phyloP scores from a whole-genome alignment of 495 filamentous ascomycete species.

The Annulohypoxylon maeteangense region DNA sequence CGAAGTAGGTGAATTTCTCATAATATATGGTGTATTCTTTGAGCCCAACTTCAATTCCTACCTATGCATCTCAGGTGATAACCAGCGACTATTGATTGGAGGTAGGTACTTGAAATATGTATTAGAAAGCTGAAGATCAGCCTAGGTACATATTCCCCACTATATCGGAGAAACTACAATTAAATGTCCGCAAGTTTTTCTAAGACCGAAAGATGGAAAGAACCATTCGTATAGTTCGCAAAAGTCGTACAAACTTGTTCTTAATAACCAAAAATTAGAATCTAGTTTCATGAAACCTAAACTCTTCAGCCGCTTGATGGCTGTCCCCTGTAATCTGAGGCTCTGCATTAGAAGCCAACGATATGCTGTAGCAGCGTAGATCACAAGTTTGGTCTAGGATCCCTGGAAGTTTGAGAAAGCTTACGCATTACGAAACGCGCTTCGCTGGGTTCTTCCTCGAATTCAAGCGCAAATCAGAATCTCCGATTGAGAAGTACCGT shows the following conservation, averaged over 20 bases:
- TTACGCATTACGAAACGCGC: conserved; percentile 32
- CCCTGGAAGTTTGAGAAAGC: conserved; percentile 36
- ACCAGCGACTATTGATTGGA: background rate
- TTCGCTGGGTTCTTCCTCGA: background rate
- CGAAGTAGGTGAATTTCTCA: too few species aligned
- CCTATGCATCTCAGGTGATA: too few species aligned
- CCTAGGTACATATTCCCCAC: background rate
- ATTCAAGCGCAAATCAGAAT: conserved; percentile 31
- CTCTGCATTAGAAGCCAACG: conserved; percentile 36
- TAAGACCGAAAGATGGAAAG: background rate
- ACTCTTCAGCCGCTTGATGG: conserved; percentile 17
- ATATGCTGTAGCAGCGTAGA: conserved; percentile 25
- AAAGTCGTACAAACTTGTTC: background rate
- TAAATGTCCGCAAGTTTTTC: background rate
- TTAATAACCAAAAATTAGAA: background rate
- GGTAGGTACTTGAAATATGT: background rate
- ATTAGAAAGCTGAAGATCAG: background rate
- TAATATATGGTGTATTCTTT: background rate
- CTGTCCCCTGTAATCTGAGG: conserved; percentile 41
- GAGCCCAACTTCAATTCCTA: background rate
- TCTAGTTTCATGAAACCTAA: conserved; percentile 10
- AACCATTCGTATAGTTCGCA: background rate
- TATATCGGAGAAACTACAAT: background rate
- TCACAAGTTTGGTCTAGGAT: conserved; percentile 38
- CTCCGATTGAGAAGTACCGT: background rate